Conservation (phyloP, 2,329 filamentous ascomycete genomes). For the Pezicula radicicola region DNA sequence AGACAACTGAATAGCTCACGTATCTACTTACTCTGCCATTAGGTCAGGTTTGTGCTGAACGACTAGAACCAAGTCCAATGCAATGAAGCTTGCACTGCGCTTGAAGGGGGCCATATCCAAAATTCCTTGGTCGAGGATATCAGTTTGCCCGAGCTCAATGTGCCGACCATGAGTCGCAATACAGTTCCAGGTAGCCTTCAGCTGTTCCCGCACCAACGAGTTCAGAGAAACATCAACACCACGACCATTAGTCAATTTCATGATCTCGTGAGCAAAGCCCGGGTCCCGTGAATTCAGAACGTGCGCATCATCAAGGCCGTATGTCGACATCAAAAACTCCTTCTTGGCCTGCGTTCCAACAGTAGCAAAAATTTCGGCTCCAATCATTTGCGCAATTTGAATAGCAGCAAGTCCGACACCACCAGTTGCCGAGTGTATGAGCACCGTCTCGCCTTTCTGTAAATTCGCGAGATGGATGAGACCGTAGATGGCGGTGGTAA, state of each 20-base stretch:
- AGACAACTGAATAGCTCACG: not conserved
- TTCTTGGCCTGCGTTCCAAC: constrained; percentile 5
- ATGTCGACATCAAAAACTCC: not conserved
- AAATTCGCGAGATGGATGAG: not conserved
- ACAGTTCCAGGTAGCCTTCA: constrained; percentile 40
- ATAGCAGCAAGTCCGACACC: constrained; percentile 29
- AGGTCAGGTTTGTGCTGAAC: not conserved
- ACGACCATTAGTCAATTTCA: constrained; percentile 22
- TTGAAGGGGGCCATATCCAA: not conserved
- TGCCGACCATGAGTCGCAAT: constrained; percentile 28
- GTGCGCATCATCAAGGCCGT: not conserved
- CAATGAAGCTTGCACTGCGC: not conserved
- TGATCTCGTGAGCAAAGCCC: constrained; percentile 17
- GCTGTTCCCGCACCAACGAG: constrained; percentile 38
- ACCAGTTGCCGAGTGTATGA: constrained; percentile 27
- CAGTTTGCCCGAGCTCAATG: constrained; percentile 5
- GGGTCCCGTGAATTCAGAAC: not conserved
- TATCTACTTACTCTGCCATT: not conserved
- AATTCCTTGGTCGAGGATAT: not conserved
- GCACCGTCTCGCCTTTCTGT: constrained; percentile 7
- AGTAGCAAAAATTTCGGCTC: constrained; percentile 37
- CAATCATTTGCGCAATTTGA: constrained; percentile 19
- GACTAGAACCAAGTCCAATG: not conserved
- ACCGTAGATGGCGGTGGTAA: not conserved
- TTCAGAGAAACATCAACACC: constrained; percentile 45